Conservation (phyloP, 148 eudicot genomes). For the Oxyria digyna region DNA sequence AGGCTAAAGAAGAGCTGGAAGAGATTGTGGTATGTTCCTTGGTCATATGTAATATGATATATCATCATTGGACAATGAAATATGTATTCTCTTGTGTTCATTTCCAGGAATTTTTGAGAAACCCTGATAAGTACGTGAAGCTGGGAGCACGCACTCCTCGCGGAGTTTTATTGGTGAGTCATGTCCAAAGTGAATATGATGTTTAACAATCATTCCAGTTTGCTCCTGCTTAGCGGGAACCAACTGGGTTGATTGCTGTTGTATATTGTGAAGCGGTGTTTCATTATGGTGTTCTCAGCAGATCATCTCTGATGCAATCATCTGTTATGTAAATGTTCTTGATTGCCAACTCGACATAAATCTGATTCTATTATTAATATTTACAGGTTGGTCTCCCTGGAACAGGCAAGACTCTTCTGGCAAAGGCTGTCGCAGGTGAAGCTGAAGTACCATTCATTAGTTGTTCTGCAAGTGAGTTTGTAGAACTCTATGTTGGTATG, state of each 20-base stretch:
- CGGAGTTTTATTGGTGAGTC: conserved; percentile 65
- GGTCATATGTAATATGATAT: background rate
- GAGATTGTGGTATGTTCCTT: conserved; percentile 71
- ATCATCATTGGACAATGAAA: conserved; percentile 2
- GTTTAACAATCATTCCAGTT: background rate
- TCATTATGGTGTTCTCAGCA: background rate
- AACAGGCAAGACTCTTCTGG: conserved; percentile 91
- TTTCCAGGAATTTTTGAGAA: conserved; percentile 65
- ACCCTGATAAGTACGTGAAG: conserved; percentile 38
- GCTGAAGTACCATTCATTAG: conserved; percentile 94
- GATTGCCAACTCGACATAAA: background rate
- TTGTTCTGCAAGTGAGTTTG: conserved; percentile 94
- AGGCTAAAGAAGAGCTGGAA: conserved; percentile 96
- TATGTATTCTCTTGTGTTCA: conserved; percentile 3
- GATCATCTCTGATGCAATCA: background rate
- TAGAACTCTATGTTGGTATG: conserved; percentile 89
- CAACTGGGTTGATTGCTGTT: no score
- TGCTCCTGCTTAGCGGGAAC: no score
- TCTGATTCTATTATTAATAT: background rate
- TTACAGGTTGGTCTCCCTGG: conserved; percentile 92
- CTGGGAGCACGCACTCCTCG: conserved; percentile 98
- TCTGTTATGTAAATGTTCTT: background rate
- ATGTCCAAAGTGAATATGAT: background rate
- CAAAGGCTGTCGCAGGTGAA: conserved; percentile 98
- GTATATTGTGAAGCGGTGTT: background rate